Percentiles rank a stretch among this genome's conserved stretches.
These are phyloP conservation scores for Akanthomyces lecanii DNA, from an alignment of 2,329 filamentous ascomycete genomes.

Conservation along the genomic window DNA sequence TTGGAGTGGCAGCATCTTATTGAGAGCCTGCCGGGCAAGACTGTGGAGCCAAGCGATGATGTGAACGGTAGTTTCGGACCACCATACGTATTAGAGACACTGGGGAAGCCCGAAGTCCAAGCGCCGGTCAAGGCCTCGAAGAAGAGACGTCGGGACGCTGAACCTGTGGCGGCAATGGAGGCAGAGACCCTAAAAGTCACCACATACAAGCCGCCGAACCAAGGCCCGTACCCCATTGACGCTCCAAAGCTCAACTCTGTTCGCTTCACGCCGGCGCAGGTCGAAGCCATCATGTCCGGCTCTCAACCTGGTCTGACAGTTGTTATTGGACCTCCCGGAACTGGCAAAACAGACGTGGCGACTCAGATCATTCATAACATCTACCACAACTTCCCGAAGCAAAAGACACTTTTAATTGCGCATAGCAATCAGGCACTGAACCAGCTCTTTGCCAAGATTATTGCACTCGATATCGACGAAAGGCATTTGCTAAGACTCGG, in stretches of 20 bases:
- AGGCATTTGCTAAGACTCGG: conserved; percentile 88
- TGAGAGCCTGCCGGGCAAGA: conserved; percentile 84
- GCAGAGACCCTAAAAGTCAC: conserved; percentile 73
- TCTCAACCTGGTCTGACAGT: conserved; percentile 92
- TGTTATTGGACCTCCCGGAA: conserved; percentile 91
- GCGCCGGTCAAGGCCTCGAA: conserved; percentile 62
- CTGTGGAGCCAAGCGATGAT: conserved; percentile 71
- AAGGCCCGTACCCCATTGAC: conserved; percentile 84
- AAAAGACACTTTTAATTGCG: conserved; percentile 86
- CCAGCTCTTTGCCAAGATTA: conserved; percentile 96
- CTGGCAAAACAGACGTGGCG: conserved; percentile 97
- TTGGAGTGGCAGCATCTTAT: conserved; percentile 91
- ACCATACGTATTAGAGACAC: conserved; percentile 77
- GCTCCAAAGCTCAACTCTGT: conserved; percentile 75
- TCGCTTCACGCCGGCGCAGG: conserved; percentile 85
- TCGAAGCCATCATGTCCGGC: conserved; percentile 89
- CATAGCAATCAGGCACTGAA: conserved; percentile 98
- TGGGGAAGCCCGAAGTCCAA: conserved; percentile 49
- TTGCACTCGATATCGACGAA: conserved; percentile 92
- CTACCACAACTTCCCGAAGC: conserved; percentile 93
- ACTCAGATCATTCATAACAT: conserved; percentile 99
- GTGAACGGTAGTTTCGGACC: conserved; percentile 72
- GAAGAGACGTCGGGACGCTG: conserved; percentile 78
- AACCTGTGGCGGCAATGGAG: conserved; percentile 58
- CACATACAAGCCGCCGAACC: conserved; percentile 84